Evolutionary conservation across 164 flowering plant species (phyloP), one percentile per base, ranked within the genome.

Genomic region (Stephania cephalantha): DNA sequence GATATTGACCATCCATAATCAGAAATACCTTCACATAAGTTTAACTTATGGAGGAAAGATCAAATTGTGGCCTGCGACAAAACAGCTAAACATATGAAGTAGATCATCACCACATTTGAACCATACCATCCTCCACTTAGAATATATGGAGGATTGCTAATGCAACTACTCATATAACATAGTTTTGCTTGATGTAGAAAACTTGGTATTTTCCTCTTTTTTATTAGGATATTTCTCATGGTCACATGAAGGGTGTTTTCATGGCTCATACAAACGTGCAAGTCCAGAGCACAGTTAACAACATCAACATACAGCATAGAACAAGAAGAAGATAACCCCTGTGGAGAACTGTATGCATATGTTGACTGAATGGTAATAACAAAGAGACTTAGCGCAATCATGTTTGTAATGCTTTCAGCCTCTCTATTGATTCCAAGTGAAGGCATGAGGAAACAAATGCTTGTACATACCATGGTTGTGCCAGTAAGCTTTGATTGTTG

Each of bases 401-500:
- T n/a, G n/a, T n/a, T n/a, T n/a, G n/a, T n/a, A n/a, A n/a, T n/a
- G n/a, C n/a, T n/a, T n/a, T n/a, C n/a, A n/a, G n/a, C n/a, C n/a
- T n/a, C n/a, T n/a, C n/a, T n/a, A n/a, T n/a, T n/a, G n/a, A n/a
- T n/a, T n/a, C n/a, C 20, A 3, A 58, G 20, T 50, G 55, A 50
- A 50, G 55, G 55, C 12, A 50, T 50, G 55, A 50, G 11, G 13
- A 50, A 50, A 9, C 55, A 11, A 9, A 50, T 50, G 12, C 55
- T 10, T 50, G 52, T 63, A 22, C 76, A 78, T 45, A 79, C 6
- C 6, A 79, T 29, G 5, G 55, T 67, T 17, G 74, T 48, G 15
- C 75, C 65, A 64, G 64, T 68, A 29, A 79, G 75, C 42, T 75
- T 75, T 1, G 78, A 73, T 44, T 75, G 55, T 29, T 72, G 78